A percentile compares a stretch with the other conserved stretches of the same genome.
These are phyloP conservation scores for Suillus discolor DNA, from an alignment of 768 basidiomycete genomes.

Conservation along the genomic window DNA sequence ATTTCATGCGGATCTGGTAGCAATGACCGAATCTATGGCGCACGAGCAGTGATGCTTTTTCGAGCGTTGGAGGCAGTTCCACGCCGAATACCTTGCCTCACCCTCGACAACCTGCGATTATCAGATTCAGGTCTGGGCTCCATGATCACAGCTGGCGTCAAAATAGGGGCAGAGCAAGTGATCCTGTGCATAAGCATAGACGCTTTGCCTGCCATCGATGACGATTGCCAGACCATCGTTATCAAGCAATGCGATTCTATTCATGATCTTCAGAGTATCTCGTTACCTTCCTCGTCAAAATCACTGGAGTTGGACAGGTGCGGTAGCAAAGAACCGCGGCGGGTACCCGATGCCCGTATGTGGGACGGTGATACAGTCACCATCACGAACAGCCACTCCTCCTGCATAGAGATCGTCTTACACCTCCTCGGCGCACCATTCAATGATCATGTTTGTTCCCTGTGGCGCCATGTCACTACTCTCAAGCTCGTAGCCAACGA, in stretches of 20 bases:
- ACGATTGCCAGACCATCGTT: not conserved
- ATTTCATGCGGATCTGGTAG: not conserved
- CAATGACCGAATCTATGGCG: not conserved
- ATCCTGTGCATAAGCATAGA: not conserved
- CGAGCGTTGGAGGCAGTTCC: not conserved
- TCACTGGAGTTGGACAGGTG: not conserved
- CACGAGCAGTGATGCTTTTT: not conserved
- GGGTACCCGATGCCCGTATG: not conserved
- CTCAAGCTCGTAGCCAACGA: not conserved
- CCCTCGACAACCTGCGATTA: not conserved
- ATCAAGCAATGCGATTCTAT: not conserved
- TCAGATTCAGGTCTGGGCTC: not conserved
- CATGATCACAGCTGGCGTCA: not conserved
- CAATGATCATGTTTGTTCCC: not conserved
- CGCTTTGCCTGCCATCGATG: not conserved
- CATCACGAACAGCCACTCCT: not conserved
- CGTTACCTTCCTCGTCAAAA: not conserved
- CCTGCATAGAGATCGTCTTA: not conserved
- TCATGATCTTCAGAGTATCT: not conserved
- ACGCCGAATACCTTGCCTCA: slow-evolving; percentile 3
- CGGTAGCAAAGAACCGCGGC: not conserved
- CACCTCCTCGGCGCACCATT: not conserved
- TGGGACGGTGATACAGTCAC: slow-evolving; percentile 2
- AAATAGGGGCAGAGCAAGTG: not conserved
- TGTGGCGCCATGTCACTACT: not conserved